Base-by-base conservation (phyloP, 2,329 filamentous ascomycete genomes). In the Botrytis galanthina region DNA sequence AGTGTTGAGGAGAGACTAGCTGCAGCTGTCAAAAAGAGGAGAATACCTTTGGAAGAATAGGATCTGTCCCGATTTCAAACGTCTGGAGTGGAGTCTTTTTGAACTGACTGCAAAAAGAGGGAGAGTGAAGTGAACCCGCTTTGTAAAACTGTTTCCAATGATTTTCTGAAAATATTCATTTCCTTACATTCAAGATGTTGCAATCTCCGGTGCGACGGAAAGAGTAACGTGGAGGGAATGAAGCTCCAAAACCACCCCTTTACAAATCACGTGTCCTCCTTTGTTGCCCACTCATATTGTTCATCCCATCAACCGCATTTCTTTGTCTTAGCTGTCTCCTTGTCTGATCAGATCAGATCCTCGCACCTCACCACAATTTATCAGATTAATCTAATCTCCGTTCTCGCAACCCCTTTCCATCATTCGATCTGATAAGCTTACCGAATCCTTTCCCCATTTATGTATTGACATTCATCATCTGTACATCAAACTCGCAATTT, bases 331-430 rank as follows among this genome's bases (percentile, higher is more conserved):
- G 5, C 37, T 37, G 37, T 35, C 35, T 3, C n/a, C 35, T 61
- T 6, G 44, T 48, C 39, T 16, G 4, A 66, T 66, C 62, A 66
- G 42, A 64, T 64, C 42, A 64, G n/a, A 29, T 48, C 29, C 35
- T 48, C 29, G 7, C n/a, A 64, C 48, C 39, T 42, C 60, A 57
- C n/a, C 48, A 16, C 26, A 54, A n/a, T 18, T 57, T 29, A 64
- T 64, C 42, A 64, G n/a, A 29, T 64, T n/a, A 66, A 61, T 61
- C 59, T 35, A 35, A 39, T 42, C 35, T 39, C 60, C 60, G 60
- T 26, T 39, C 26, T 62, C 60, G 35, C 35, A 39, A 39, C 60
- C 60, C 60, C 60, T n/a, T 62, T 37, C 59, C 57, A 60, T 37
- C 51, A 57, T 57, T 57, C 6, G 3, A 57, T 57, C 51, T 57